These are phyloP conservation scores for Solanum virginianum DNA, from an alignment of 257 asterid species.

Conservation along the genomic window DNA sequence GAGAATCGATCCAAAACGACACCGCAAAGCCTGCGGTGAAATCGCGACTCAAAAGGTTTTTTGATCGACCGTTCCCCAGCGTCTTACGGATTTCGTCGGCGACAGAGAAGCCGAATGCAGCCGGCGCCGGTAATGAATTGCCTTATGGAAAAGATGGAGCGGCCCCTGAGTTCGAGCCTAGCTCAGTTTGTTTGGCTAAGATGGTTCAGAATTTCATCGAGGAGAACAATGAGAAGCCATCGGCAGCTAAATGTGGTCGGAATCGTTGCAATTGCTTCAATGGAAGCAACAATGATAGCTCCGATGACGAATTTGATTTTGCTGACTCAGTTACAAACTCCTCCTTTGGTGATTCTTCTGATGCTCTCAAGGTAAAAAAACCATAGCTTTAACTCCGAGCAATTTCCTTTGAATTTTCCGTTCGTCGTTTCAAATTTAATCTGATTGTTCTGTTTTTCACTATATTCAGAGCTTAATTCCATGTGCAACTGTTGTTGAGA, in stretches of 20 bases:
- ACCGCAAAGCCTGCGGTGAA: conserved; percentile 40
- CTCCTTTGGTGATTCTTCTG: conserved; percentile 52
- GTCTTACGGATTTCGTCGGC: conserved; percentile 46
- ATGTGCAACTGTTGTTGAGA: conserved; percentile 55
- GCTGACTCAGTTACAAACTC: conserved; percentile 35
- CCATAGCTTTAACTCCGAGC: neutral
- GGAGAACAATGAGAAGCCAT: conserved; percentile 47
- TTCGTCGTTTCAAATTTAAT: neutral
- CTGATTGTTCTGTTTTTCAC: neutral
- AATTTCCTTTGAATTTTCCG: neutral
- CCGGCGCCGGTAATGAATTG: conserved; percentile 14
- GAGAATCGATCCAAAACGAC: conserved; percentile 35
- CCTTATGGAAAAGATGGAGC: conserved; percentile 21
- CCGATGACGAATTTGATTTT: conserved; percentile 78
- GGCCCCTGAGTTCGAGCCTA: conserved; percentile 60
- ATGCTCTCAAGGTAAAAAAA: conserved; percentile 60
- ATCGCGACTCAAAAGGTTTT: conserved; percentile 70
- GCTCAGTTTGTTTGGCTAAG: conserved; percentile 75
- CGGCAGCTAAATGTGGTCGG: conserved; percentile 44
- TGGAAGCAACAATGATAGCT: conserved; percentile 78
- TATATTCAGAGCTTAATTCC: conserved; percentile 55
- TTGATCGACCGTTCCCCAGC: conserved; percentile 79
- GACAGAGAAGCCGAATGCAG: conserved; percentile 29
- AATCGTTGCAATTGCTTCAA: conserved; percentile 85
- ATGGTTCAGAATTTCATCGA: conserved; percentile 86